phyloP scores from a whole-genome alignment of 192 early-diverging fungal species.

The Coemansia sp. region DNA sequence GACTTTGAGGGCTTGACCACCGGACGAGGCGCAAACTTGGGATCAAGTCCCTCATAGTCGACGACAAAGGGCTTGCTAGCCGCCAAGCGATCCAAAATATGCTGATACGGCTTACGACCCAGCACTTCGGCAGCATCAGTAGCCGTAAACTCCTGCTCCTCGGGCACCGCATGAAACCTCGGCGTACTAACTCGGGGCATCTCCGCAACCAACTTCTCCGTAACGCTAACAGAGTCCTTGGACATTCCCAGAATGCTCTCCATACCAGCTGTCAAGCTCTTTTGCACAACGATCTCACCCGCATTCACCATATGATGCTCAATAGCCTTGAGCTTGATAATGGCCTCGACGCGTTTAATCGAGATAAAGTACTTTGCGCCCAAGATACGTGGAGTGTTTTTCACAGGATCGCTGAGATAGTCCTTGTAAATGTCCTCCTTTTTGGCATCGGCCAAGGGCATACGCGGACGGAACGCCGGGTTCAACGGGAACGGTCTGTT shows the following conservation, averaged over 20 bases:
- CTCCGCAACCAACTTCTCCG: slow-evolving; percentile 62
- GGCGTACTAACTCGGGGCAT: slow-evolving; percentile 68
- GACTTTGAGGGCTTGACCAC: slow-evolving; percentile 23
- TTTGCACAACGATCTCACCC: slow-evolving; percentile 60
- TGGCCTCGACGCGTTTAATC: slow-evolving; percentile 86
- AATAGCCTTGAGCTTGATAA: slow-evolving; percentile 81
- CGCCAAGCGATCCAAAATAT: slow-evolving; percentile 44
- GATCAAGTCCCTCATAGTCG: slow-evolving; percentile 46
- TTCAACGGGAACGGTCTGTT: slow-evolving; percentile 87
- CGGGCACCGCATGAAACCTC: slow-evolving; percentile 79
- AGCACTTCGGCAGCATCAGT: slow-evolving; percentile 80
- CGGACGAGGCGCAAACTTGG: slow-evolving; percentile 38
- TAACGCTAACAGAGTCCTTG: slow-evolving; percentile 19
- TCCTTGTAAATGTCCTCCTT: slow-evolving; percentile 74
- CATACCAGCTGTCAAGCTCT: slow-evolving; percentile 77
- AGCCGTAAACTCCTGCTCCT: slow-evolving; percentile 71
- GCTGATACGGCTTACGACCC: slow-evolving; percentile 64
- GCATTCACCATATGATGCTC: slow-evolving; percentile 73
- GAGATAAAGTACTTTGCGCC: slow-evolving; percentile 73
- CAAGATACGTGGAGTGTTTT: slow-evolving; percentile 69
- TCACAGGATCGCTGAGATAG: slow-evolving; percentile 62
- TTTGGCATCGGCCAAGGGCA: slow-evolving; percentile 69
- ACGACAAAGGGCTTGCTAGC: slow-evolving; percentile 52
- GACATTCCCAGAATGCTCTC: slow-evolving; percentile 75
- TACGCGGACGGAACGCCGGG: slow-evolving; percentile 75